Percentiles rank a stretch among this genome's conserved stretches.
Evolutionary conservation across 2,329 filamentous ascomycete genomes (phyloP).

Genomic region (Penicillium expansum): DNA sequence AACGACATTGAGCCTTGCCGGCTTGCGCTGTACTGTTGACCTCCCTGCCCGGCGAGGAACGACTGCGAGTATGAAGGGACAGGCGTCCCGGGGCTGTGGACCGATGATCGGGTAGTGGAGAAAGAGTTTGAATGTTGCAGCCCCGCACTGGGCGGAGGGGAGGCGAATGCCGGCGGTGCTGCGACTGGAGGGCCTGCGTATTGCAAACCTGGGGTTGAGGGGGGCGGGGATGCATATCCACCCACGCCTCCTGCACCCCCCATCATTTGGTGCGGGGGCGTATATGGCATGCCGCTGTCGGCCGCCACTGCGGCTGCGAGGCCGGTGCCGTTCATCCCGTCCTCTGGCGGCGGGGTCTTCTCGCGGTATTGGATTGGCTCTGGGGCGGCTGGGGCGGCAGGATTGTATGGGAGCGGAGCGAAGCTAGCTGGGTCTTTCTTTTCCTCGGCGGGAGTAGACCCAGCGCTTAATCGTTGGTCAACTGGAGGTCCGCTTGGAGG

Average conservation of each 20-base stretch:
- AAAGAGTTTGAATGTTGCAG: constrained; percentile 28
- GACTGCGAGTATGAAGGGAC: constrained; percentile 31
- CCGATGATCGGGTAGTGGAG: constrained; percentile 21
- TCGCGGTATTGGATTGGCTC: constrained; percentile 64
- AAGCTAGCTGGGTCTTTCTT: constrained; percentile 38
- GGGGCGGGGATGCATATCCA: constrained; percentile 25
- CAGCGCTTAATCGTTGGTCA: constrained; percentile 15
- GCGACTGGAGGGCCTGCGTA: constrained; percentile 23
- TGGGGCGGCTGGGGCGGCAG: constrained; percentile 63
- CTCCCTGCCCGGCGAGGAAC: constrained; percentile 17
- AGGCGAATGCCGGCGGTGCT: constrained; percentile 29
- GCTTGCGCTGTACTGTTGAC: constrained; percentile 11
- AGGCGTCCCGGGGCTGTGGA: constrained; percentile 26
- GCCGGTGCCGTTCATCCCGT: constrained; percentile 51
- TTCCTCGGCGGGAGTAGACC: constrained; percentile 18
- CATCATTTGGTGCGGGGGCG: constrained; percentile 28
- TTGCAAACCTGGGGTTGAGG: constrained; percentile 14
- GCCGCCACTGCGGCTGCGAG: constrained; percentile 43
- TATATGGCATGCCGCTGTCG: constrained; percentile 37
- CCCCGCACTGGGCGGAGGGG: constrained; percentile 38
- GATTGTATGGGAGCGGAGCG: constrained; percentile 62
- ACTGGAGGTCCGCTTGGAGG: constrained; percentile 23
- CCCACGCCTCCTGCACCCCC: constrained; percentile 13
- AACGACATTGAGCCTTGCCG: constrained; percentile 28
- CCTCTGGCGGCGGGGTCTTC: constrained; percentile 62